Base-by-base conservation (phyloP, 441 rosid genomes). In the Euphorbia celastroides region DNA sequence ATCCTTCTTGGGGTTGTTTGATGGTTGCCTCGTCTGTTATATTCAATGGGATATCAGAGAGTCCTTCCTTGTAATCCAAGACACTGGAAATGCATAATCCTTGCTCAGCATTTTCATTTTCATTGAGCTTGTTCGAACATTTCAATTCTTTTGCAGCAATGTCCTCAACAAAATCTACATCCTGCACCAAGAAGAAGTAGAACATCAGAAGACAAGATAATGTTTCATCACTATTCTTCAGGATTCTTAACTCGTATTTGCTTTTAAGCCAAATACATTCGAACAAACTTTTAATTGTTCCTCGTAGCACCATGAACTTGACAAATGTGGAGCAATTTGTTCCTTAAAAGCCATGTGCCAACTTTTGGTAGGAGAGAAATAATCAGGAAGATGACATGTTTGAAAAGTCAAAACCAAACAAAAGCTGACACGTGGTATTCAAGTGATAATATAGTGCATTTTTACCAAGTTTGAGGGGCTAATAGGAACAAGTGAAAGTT, bases 111-210 rank as follows among this genome's bases (percentile, higher is more conserved):
- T 27, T 23, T 60, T 57, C 61, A 20, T 28, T 62, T 62, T 62
- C 64, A 55, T 64, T 55, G 67, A 71, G 54, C 38, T 64, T 73
- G 65, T 69, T 52, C 32, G 65, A 50, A 67, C 61, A 38, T 70
- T 57, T 72, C 54, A 65, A 62, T 63, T 69, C 70, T 62, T 71
- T 65, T 36, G 62, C 62, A 63, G 56, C 31, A 44, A 52, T 34
- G 64, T 31, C 66, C 62, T 60, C 66, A 3, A 63, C 44, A 44
- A 75, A 14, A 68, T 62, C 72, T 57, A 75, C 66, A 66, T 69
- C 74, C 81, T 80, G 81, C 71, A 52, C 51, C 73, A 69, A 78
- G 55, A 72, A 64, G 74, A 62, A 19, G 17, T 59, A 56, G 57
- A 62, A 22, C 42, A 68, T 41, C 44, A 56, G 52, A 52, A 19